phyloP scores from a whole-genome alignment of 176 grass and related monocot genomes.

The Lolium multiflorum region DNA sequence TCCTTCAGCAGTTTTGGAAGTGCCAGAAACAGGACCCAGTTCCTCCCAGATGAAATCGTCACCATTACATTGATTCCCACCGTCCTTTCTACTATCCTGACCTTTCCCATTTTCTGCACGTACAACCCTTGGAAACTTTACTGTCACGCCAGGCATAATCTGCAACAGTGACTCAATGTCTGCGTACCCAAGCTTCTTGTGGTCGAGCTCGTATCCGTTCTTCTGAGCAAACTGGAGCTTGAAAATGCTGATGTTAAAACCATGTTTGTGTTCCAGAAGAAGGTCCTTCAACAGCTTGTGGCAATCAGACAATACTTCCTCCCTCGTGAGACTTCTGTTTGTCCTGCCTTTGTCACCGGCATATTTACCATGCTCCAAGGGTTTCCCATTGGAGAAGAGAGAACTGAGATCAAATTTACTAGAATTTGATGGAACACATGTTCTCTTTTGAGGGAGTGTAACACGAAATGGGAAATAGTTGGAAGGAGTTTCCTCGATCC shows the following conservation, averaged over 20 bases:
- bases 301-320: slow-evolving; percentile 72
- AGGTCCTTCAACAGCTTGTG: slow-evolving; percentile 64
- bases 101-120: slow-evolving; percentile 35
- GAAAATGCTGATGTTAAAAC: slow-evolving; percentile 68
- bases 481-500: slow-evolving; percentile 66
- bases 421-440: slow-evolving; percentile 30
- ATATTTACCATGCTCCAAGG: slow-evolving; percentile 35
- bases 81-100: slow-evolving; percentile 35
- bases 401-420: slow-evolving; percentile 50
- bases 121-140: slow-evolving; percentile 62
- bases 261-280: slow-evolving; percentile 63
- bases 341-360: slow-evolving; percentile 20
- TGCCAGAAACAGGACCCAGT: slow-evolving; percentile 67
- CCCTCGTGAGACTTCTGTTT: slow-evolving; percentile 36
- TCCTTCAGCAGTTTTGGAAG: slow-evolving; percentile 25
- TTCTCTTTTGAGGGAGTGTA: slow-evolving; percentile 51
- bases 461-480: slow-evolving; percentile 58
- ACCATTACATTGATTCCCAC: slow-evolving; percentile 34
- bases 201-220: slow-evolving; percentile 68
- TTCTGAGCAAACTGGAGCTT: slow-evolving; percentile 61
- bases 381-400: slow-evolving; percentile 43
- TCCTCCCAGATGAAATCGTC: slow-evolving; percentile 74
- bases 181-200: slow-evolving; percentile 65
- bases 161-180: slow-evolving; percentile 68
- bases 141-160: slow-evolving; percentile 73